Conservation (phyloP, 2,329 filamentous ascomycete genomes). For the Pseudogymnoascus sp. region DNA sequence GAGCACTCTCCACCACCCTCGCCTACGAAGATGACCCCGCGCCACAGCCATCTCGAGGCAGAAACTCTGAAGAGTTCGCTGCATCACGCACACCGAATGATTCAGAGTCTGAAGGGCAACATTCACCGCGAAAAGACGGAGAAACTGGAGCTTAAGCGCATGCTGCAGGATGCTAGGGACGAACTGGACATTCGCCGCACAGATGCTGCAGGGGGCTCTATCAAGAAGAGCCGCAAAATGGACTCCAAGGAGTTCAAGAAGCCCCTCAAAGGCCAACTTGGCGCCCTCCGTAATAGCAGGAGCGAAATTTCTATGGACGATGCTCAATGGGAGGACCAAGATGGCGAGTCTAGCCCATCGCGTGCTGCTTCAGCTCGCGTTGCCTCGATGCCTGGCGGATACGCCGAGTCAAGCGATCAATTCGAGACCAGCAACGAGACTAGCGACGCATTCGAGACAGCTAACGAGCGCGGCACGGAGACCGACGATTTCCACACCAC, state of each 20-base stretch:
- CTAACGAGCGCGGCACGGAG: slow-evolving; percentile 61
- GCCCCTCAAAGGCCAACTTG: slow-evolving; percentile 63
- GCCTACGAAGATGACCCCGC: slow-evolving; percentile 82
- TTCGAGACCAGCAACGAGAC: slow-evolving; percentile 80
- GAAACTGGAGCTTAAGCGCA: slow-evolving; percentile 88
- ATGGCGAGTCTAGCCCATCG: slow-evolving; percentile 46
- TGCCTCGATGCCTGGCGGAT: slow-evolving; percentile 18
- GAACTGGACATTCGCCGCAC: slow-evolving; percentile 67
- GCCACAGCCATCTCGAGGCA: slow-evolving; percentile 85
- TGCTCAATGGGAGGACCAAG: slow-evolving; percentile 81
- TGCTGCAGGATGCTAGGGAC: slow-evolving; percentile 90
- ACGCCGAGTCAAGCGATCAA: slow-evolving; percentile 50
- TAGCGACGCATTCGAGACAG: slow-evolving; percentile 57
- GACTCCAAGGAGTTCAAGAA: slow-evolving; percentile 71
- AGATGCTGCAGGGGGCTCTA: slow-evolving; percentile 39
- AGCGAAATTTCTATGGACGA: slow-evolving; percentile 78
- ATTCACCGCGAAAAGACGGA: slow-evolving; percentile 98
- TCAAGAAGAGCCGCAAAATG: slow-evolving; percentile 54
- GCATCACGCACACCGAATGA: slow-evolving; percentile 90
- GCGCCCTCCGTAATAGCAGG: slow-evolving; percentile 62
- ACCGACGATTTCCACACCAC: slow-evolving; percentile 94
- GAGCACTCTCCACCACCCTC: slow-evolving; percentile 88
- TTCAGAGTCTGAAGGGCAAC: slow-evolving; percentile 89
- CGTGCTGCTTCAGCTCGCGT: slow-evolving; percentile 34
- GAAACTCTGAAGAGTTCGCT: slow-evolving; percentile 93